A percentile compares a stretch with the other conserved stretches of the same genome.
Evolutionary conservation across 495 filamentous ascomycete genomes (phyloP).

Genomic region (Neurospora sp.): DNA sequence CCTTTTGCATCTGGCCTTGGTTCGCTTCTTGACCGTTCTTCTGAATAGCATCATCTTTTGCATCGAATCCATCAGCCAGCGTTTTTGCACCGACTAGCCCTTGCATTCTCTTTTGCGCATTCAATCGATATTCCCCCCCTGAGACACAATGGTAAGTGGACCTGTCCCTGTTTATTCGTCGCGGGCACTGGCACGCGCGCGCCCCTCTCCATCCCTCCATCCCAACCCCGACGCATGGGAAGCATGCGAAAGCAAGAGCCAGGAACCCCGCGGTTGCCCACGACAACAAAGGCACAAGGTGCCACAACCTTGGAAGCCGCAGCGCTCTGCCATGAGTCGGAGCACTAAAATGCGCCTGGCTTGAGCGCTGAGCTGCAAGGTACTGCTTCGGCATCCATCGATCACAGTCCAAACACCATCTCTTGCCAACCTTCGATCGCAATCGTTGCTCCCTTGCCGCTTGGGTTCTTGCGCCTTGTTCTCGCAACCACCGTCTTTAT

Average conservation of each 20-base stretch:
- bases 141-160: conserved; percentile 20
- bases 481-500: not conserved
- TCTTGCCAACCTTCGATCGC: not conserved
- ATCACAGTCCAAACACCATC: not conserved
- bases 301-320: not conserved
- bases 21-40: conserved; percentile 7
- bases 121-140: conserved; percentile 11
- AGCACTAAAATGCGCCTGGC: not conserved
- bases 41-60: conserved; percentile 10
- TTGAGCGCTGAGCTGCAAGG: not conserved
- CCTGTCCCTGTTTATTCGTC: conserved; percentile 1
- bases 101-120: not conserved
- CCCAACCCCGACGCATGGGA: not conserved
- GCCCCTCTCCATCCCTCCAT: not conserved
- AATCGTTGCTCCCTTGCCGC: not conserved
- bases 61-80: not conserved
- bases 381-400: not conserved
- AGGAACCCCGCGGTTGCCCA: conserved; percentile 17
- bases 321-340: not conserved
- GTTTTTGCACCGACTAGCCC: not conserved
- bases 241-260: not conserved
- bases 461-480: not conserved
- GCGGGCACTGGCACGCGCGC: not conserved
- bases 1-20: conserved; percentile 12
- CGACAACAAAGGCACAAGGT: conserved; percentile 12